phyloP scores from a whole-genome alignment of 129 eudicot genomes.

The Pulicaria dysenterica region DNA sequence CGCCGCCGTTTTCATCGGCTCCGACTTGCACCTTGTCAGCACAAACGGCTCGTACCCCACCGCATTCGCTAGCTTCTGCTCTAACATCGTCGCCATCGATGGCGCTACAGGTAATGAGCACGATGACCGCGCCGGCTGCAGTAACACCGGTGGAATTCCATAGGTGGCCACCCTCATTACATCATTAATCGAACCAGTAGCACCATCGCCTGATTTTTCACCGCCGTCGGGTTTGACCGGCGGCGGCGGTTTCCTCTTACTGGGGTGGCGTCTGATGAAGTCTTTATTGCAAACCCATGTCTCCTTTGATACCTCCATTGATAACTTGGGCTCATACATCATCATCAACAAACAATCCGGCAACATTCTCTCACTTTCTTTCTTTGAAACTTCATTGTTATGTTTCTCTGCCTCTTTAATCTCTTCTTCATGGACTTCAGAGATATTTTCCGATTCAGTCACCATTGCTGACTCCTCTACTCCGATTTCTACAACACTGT shows the following conservation, averaged over 20 bases:
- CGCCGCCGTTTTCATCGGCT: conserved; percentile 84
- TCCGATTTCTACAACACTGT: not conserved
- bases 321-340: conserved; percentile 95
- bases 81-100: conserved; percentile 69
- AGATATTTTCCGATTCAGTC: conserved; percentile 22
- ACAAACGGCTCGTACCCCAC: conserved; percentile 86
- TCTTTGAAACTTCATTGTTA: conserved; percentile 22
- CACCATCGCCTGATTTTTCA: conserved; percentile 26
- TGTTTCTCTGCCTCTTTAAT: conserved; percentile 2
- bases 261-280: conserved; percentile 62
- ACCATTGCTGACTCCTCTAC: conserved; percentile 33
- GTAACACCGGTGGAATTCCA: conserved; percentile 25
- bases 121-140: conserved; percentile 73
- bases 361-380: conserved; percentile 34
- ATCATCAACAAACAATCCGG: conserved; percentile 88
- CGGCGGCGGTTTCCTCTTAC: conserved; percentile 33
- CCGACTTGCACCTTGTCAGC: conserved; percentile 93
- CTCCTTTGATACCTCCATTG: conserved; percentile 91
- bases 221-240: conserved; percentile 15
- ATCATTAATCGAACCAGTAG: conserved; percentile 2
- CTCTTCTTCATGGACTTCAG: conserved; percentile 29
- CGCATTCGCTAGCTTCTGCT: conserved; percentile 69
- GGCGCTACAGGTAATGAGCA: conserved; percentile 53
- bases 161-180: conserved; percentile 22
- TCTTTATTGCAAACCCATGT: conserved; percentile 91